phyloP scores from a whole-genome alignment of 306 rosid genomes.

The Quillaja saponaria region DNA sequence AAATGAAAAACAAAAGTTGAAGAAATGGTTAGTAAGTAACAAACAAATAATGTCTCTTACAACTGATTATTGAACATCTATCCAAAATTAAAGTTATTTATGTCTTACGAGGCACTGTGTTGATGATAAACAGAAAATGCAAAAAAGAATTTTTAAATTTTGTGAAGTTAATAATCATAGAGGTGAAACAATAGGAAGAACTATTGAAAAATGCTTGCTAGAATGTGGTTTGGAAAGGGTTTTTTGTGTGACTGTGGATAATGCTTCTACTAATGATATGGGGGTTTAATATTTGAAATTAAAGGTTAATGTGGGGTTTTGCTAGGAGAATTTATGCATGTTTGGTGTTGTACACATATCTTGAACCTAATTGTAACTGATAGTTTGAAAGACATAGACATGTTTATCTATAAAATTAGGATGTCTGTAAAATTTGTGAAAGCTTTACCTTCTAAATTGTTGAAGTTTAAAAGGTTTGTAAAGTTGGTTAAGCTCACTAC shows the following conservation, averaged over 20 bases:
- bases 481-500: not conserved
- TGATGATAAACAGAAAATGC: too few relatives aligned
- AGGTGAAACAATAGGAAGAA: not conserved
- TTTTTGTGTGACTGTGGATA: slow-evolving; percentile 2
- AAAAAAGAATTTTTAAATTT: not conserved
- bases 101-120: too few relatives aligned
- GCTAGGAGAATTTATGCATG: not conserved
- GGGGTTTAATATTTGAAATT: not conserved
- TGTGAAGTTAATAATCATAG: not conserved
- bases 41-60: too few relatives aligned
- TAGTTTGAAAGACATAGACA: not conserved
- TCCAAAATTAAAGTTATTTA: too few relatives aligned
- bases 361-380: not conserved
- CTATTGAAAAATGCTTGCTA: slow-evolving; percentile 7
- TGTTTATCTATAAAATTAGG: not conserved
- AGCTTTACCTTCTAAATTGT: not conserved
- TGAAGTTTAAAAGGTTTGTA: too few relatives aligned
- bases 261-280: not conserved
- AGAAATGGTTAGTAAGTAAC: too few relatives aligned
- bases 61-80: too few relatives aligned
- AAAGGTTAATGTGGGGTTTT: not conserved
- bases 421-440: not conserved
- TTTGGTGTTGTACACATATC: not conserved
- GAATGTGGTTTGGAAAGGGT: slow-evolving; percentile 5
- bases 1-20: too few relatives aligned